These are phyloP conservation scores for Suillus lakei DNA, from an alignment of 768 basidiomycete genomes.

Conservation along the genomic window DNA sequence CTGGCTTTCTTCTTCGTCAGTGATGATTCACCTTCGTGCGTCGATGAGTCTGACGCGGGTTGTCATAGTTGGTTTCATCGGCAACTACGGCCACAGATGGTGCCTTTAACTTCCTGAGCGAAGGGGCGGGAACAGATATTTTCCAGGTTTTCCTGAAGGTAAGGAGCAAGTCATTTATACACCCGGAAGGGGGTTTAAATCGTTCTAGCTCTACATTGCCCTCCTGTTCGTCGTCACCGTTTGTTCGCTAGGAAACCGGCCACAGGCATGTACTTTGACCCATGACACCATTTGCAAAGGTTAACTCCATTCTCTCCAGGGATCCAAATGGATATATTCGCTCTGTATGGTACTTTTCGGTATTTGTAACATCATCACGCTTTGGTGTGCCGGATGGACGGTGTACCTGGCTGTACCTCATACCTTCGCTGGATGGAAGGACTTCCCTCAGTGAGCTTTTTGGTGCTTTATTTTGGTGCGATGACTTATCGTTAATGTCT, in stretches of 20 bases:
- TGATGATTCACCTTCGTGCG: slow-evolving; percentile 26
- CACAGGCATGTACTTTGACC: slow-evolving; percentile 49
- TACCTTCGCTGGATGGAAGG: slow-evolving; percentile 72
- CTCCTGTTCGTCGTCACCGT: slow-evolving; percentile 82
- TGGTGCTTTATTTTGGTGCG: neutral
- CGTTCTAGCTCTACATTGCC: slow-evolving; percentile 72
- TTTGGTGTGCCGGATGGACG: slow-evolving; percentile 91
- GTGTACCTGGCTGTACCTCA: slow-evolving; percentile 86
- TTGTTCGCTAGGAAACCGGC: slow-evolving; percentile 91
- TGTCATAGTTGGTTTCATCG: slow-evolving; percentile 73
- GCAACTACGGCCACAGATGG: slow-evolving; percentile 65
- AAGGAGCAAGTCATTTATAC: slow-evolving; percentile 18
- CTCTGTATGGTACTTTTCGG: slow-evolving; percentile 80
- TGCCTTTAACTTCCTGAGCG: slow-evolving; percentile 85
- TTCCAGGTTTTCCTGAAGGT: slow-evolving; percentile 79
- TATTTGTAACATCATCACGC: slow-evolving; percentile 74
- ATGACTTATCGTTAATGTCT: slow-evolving; percentile 27
- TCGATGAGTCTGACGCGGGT: slow-evolving; percentile 23
- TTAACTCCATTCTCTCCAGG: slow-evolving; percentile 41
- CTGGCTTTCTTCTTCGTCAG: slow-evolving; percentile 92
- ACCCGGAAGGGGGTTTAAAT: neutral
- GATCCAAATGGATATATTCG: slow-evolving; percentile 86
- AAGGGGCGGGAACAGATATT: slow-evolving; percentile 69
- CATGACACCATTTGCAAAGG: slow-evolving; percentile 6
- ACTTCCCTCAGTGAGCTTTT: slow-evolving; percentile 64